phyloP scores from a whole-genome alignment of 208 protist genomes.

The Leishmania martiniquensis region DNA sequence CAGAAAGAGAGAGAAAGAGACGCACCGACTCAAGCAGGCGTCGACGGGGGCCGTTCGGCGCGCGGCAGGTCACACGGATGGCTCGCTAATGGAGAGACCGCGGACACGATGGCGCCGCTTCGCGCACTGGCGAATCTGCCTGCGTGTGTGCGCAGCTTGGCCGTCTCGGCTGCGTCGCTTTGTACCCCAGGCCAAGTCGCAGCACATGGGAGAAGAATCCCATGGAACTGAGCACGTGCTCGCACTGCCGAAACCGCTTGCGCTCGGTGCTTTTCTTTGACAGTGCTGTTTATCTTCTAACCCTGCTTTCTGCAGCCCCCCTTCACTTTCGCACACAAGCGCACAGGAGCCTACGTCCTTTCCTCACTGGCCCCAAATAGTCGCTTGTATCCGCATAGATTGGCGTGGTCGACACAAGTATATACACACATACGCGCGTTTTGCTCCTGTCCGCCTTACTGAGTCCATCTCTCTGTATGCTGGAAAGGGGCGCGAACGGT shows the following conservation, averaged over 20 bases:
- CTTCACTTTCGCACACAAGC: not conserved
- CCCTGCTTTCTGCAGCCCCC: not conserved
- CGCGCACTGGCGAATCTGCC: not conserved
- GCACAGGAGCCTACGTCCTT: not conserved
- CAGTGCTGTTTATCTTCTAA: not conserved
- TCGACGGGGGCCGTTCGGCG: not conserved
- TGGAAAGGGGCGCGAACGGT: not conserved
- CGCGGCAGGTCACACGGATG: not conserved
- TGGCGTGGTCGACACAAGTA: constrained; percentile 1
- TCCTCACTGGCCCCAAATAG: not conserved
- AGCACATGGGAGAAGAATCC: too few species aligned
- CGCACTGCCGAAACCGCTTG: not conserved
- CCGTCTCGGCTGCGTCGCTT: not conserved
- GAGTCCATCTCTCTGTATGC: too few species aligned
- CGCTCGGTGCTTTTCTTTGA: not conserved
- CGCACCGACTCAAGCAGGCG: not conserved
- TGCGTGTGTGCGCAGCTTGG: not conserved
- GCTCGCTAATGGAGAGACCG: not conserved
- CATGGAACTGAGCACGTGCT: not conserved
- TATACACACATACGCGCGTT: not conserved
- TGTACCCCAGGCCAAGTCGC: not conserved
- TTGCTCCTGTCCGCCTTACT: constrained; percentile 16
- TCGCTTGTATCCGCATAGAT: not conserved
- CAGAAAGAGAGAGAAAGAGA: not conserved
- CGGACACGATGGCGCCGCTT: not conserved